A percentile compares a stretch with the other conserved stretches of the same genome.
phyloP scores from a whole-genome alignment of 2,329 filamentous ascomycete genomes.

The Fusarium buharicum region DNA sequence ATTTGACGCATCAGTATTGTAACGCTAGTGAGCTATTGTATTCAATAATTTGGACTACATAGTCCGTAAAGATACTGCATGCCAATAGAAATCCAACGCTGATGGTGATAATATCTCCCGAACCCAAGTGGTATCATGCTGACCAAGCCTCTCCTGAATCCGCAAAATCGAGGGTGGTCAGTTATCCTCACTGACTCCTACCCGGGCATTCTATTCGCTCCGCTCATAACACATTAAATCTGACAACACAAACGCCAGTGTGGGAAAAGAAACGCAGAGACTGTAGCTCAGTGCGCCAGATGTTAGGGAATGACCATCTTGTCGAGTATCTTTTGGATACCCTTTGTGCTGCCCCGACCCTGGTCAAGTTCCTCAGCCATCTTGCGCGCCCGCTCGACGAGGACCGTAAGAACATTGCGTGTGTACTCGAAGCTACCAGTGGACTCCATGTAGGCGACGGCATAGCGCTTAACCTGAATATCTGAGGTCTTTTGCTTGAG shows the following conservation, averaged over 20 bases:
- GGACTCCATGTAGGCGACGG: constrained; percentile 88
- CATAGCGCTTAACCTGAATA: constrained; percentile 89
- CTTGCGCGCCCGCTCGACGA: constrained; percentile 71
- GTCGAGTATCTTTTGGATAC: constrained; percentile 74
- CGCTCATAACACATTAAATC: constrained; percentile 40
- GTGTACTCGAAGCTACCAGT: constrained; percentile 93
- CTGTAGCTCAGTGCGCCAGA: not conserved
- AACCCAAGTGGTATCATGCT: constrained; percentile 35
- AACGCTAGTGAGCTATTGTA: not conserved
- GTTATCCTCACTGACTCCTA: constrained; percentile 28
- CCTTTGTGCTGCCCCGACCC: constrained; percentile 64
- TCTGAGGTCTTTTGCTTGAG: constrained; percentile 89
- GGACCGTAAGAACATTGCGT: constrained; percentile 69
- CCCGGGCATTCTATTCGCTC: constrained; percentile 43
- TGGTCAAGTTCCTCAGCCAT: constrained; percentile 73
- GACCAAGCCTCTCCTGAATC: constrained; percentile 20
- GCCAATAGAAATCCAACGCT: constrained; percentile 20
- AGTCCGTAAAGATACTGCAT: constrained; percentile 2
- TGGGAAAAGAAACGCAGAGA: constrained; percentile 8
- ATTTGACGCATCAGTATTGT: not conserved
- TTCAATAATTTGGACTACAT: not conserved
- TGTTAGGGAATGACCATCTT: constrained; percentile 62
- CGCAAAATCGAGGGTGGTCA: constrained; percentile 20
- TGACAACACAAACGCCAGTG: constrained; percentile 8
- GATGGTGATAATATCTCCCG: constrained; percentile 4